phyloP scores from a whole-genome alignment of 2,329 filamentous ascomycete species.

The Salinomyces thailandicus region DNA sequence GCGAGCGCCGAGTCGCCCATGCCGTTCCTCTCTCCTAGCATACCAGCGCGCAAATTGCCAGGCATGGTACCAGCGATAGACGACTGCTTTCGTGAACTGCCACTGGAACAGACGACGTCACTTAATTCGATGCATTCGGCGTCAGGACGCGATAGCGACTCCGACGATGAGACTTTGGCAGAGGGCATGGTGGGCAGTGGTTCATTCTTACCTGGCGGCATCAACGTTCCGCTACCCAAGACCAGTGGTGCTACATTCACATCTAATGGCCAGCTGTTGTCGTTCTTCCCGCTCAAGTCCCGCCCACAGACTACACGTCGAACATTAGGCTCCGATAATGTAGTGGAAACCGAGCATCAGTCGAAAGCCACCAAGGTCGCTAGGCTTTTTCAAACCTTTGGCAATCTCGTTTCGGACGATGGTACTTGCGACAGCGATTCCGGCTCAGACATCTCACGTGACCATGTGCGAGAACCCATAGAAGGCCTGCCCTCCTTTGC shows the following conservation, averaged over 20 bases:
- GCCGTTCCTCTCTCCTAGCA: constrained; percentile 23
- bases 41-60: constrained; percentile 17
- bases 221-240: constrained; percentile 53
- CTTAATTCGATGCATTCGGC: constrained; percentile 33
- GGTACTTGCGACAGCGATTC: constrained; percentile 9
- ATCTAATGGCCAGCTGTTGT: constrained; percentile 46
- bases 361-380: constrained; percentile 20
- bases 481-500: constrained; percentile 32
- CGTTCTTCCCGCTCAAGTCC: constrained; percentile 47
- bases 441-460: constrained; percentile 8
- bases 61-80: constrained; percentile 35
- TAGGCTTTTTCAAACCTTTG: constrained; percentile 21
- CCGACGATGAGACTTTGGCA: constrained; percentile 57
- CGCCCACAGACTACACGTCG: constrained; percentile 4
- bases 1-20: constrained; percentile 18
- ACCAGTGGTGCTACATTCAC: constrained; percentile 49
- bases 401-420: constrained; percentile 13
- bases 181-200: constrained; percentile 36
- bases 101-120: constrained; percentile 46
- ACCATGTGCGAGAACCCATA: too few species aligned
- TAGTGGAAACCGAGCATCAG: not conserved
- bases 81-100: constrained; percentile 43
- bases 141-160: constrained; percentile 21
- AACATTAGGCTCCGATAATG: not conserved
- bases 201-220: constrained; percentile 48